Evolutionary conservation across 768 basidiomycete species (phyloP).

Genomic region (Chalciporus sphaerocephalus): DNA sequence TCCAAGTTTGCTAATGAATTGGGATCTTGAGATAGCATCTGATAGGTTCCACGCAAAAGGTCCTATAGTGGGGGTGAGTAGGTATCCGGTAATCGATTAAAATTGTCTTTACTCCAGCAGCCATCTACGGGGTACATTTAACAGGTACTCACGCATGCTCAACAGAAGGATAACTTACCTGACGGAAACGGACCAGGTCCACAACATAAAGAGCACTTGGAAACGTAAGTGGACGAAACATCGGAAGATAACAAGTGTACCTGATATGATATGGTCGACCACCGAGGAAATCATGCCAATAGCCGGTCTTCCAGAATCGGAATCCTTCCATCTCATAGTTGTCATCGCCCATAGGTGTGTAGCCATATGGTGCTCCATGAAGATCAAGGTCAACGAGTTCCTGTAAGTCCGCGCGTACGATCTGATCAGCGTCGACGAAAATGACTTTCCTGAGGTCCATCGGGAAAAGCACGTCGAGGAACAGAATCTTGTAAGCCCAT

Average conservation of each 20-base stretch:
- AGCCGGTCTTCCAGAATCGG: constrained; percentile 97
- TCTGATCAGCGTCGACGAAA: constrained; percentile 97
- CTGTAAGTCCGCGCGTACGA: constrained; percentile 92
- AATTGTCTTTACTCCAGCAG: constrained; percentile 47
- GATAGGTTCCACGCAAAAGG: constrained; percentile 87
- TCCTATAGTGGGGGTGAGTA: constrained; percentile 45
- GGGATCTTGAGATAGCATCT: constrained; percentile 90
- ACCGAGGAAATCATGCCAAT: constrained; percentile 84
- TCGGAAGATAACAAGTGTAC: constrained; percentile 40
- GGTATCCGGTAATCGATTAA: not conserved
- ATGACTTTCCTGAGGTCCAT: constrained; percentile 99
- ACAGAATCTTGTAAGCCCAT: constrained; percentile 99
- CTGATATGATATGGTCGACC: constrained; percentile 94
- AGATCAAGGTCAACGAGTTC: constrained; percentile 93
- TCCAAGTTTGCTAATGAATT: constrained; percentile 92
- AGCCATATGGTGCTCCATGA: constrained; percentile 90
- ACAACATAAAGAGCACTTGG: constrained; percentile 90
- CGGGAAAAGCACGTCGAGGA: constrained; percentile 97
- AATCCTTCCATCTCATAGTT: constrained; percentile 95
- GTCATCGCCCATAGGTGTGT: constrained; percentile 97
- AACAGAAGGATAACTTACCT: constrained; percentile 41
- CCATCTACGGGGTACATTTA: constrained; percentile 35
- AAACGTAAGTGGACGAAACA: constrained; percentile 7
- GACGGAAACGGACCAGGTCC: constrained; percentile 91
- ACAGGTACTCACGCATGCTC: not conserved